These are phyloP conservation scores for Candida sojae DNA, from an alignment of 1,139 yeast species.

Conservation along the genomic window DNA sequence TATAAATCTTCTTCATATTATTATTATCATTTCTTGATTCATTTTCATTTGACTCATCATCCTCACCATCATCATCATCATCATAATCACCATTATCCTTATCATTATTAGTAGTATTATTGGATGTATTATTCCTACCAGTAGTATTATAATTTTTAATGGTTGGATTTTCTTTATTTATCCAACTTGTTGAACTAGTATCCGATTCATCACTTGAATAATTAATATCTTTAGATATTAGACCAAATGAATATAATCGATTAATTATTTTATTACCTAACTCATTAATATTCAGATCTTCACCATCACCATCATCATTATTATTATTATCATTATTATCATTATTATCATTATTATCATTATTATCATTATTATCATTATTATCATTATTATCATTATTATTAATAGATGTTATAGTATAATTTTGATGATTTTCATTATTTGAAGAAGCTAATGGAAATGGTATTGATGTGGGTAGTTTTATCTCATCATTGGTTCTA, in stretches of 20 bases:
- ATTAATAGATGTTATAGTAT: not conserved
- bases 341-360: too few species aligned
- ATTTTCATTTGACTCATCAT: too few species aligned
- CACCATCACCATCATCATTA: not conserved
- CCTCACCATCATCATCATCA: not conserved
- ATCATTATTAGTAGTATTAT: too few species aligned
- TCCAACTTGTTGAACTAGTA: not conserved
- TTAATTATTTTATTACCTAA: slow-evolving; percentile 8
- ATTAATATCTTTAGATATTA: not conserved
- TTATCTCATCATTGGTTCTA: slow-evolving; percentile 1
- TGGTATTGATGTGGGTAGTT: slow-evolving; percentile 6
- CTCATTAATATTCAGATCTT: slow-evolving; percentile 1
- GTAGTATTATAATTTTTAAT: not conserved
- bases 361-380: not conserved
- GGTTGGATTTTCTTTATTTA: not conserved
- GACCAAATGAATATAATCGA: not conserved
- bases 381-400: too few species aligned
- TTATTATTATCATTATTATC: not conserved
- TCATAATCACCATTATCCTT: not conserved
- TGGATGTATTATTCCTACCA: not conserved
- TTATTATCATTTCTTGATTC: not conserved
- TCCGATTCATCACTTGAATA: not conserved
- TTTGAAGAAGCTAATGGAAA: slow-evolving; percentile 3
- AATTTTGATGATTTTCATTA: not conserved
- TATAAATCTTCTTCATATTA: slow-evolving; percentile 7